phyloP scores from a whole-genome alignment of 106 monocot species.

The Dendrobium huoshanense region DNA sequence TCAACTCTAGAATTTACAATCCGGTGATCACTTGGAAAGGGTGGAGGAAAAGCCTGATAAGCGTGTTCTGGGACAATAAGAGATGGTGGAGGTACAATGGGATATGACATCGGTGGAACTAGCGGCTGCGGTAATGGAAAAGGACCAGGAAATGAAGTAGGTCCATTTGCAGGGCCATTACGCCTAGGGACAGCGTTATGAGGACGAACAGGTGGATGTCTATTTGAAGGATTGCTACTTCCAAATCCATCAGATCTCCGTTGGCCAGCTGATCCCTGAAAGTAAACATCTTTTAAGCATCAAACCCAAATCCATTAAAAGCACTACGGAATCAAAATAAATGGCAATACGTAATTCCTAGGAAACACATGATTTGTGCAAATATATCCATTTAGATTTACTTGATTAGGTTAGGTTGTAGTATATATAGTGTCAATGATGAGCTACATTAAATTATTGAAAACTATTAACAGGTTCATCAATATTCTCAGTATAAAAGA shows the following conservation, averaged over 20 bases:
- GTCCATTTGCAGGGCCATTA: conserved; percentile 29
- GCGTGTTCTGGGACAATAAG: conserved; percentile 53
- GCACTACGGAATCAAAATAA: neutral
- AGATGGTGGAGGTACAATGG: conserved; percentile 35
- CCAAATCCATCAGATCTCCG: conserved; percentile 59
- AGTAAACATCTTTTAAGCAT: conserved; percentile 6
- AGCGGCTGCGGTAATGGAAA: conserved; percentile 49
- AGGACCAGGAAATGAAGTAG: conserved; percentile 42
- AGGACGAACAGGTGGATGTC: conserved; percentile 32
- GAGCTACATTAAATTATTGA: neutral
- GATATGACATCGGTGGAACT: conserved; percentile 43
- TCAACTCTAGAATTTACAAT: conserved; percentile 46
- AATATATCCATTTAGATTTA: neutral
- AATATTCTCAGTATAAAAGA: neutral
- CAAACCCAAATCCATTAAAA: neutral
- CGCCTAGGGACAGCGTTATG: conserved; percentile 53
- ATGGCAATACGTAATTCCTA: neutral
- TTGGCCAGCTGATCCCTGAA: conserved; percentile 41
- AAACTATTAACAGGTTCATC: neutral
- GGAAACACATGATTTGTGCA: neutral
- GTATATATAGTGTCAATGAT: neutral
- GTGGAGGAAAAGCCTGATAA: conserved; percentile 46
- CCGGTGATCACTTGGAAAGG: conserved; percentile 46
- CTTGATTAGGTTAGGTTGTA: neutral
- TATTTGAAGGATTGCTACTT: conserved; percentile 38